Conservation (phyloP, 345 rosid genomes). For the Acer saccharum region DNA sequence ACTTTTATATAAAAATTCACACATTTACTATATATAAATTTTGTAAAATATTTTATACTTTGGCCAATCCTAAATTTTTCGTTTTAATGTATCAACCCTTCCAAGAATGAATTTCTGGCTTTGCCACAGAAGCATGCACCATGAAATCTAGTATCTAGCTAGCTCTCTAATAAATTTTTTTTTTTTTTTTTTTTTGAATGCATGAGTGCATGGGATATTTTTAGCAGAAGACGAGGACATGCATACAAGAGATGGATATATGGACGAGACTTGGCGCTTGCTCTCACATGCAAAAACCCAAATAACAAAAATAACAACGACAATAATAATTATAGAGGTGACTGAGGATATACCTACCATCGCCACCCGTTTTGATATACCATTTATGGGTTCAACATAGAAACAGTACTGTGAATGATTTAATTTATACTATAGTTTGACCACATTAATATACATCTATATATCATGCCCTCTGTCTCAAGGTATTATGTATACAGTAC, state of each 20-base stretch:
- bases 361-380: constrained; percentile 13
- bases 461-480: neutral
- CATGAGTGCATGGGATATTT: constrained; percentile 10
- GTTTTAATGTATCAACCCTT: no score
- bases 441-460: neutral
- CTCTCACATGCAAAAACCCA: neutral
- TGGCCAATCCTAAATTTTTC: no score
- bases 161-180: neutral
- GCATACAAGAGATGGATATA: neutral
- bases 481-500: neutral
- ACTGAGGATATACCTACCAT: neutral
- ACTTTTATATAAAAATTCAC: no score
- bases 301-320: neutral
- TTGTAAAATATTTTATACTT: no score
- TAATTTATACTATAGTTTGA: neutral
- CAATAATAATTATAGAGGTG: constrained; percentile 4
- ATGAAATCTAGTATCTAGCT: no score
- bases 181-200: neutral
- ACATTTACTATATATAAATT: no score
- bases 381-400: constrained; percentile 13
- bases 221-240: constrained; percentile 27
- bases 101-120: no score
- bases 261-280: neutral
- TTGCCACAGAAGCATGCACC: no score
- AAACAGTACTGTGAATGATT: neutral